These are phyloP conservation scores for Pseudogymnoascus sp. DNA, from an alignment of 2,329 filamentous ascomycete genomes.

Conservation along the genomic window DNA sequence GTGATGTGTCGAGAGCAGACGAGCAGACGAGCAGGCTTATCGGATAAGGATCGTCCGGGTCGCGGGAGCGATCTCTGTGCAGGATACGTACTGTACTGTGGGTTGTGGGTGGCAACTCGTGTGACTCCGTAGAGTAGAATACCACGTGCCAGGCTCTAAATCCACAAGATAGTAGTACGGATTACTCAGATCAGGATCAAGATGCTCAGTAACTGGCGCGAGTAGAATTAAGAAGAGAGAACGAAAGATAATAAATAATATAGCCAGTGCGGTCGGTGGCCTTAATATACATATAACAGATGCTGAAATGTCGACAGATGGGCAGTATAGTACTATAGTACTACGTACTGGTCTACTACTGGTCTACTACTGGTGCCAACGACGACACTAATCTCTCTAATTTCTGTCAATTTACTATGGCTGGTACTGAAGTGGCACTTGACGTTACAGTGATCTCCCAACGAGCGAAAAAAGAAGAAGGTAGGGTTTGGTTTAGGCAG, in stretches of 20 bases:
- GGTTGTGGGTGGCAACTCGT: background rate
- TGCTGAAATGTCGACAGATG: background rate
- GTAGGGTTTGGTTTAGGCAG: conserved; percentile 8
- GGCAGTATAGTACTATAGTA: background rate
- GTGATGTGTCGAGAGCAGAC: background rate
- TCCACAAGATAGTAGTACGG: background rate
- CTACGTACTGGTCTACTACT: background rate
- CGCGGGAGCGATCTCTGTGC: background rate
- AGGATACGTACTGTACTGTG: background rate
- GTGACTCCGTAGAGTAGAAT: background rate
- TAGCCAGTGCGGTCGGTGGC: background rate
- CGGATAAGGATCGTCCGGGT: background rate
- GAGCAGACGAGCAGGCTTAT: background rate
- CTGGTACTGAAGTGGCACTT: background rate
- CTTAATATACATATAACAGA: background rate
- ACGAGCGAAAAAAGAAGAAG: background rate
- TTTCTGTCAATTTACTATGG: background rate
- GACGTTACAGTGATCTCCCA: background rate
- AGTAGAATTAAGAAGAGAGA: background rate
- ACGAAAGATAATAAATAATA: background rate
- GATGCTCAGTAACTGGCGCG: background rate
- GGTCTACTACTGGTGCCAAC: background rate
- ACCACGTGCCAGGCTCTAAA: background rate
- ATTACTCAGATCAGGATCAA: background rate
- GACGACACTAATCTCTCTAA: background rate